These are phyloP conservation scores for Cubamyces sp. DNA, from an alignment of 768 basidiomycete genomes.

Conservation along the genomic window DNA sequence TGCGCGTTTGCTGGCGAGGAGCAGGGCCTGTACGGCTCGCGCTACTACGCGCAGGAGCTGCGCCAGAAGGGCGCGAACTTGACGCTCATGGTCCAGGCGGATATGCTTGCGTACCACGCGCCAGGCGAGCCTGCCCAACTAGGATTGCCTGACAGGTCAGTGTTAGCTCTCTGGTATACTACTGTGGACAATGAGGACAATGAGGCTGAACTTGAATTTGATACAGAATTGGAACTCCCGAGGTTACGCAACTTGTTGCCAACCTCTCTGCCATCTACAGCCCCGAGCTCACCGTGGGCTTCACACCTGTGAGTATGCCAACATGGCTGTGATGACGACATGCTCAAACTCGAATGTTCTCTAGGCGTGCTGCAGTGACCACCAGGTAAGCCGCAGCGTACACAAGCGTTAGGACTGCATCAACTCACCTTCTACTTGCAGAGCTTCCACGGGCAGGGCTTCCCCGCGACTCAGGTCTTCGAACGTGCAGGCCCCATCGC, in stretches of 20 bases:
- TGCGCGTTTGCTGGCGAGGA: conserved; percentile 91
- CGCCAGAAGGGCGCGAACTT: conserved; percentile 63
- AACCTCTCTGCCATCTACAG: conserved; percentile 81
- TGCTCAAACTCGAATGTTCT: not conserved
- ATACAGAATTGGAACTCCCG: conserved; percentile 74
- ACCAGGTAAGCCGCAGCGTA: conserved; percentile 57
- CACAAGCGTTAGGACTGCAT: not conserved
- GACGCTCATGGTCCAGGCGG: conserved; percentile 86
- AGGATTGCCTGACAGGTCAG: conserved; percentile 73
- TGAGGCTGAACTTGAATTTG: not conserved
- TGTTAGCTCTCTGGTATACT: conserved; percentile 11
- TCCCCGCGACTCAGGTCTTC: conserved; percentile 85
- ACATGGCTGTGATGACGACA: not conserved
- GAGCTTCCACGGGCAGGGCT: conserved; percentile 84
- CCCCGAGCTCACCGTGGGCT: conserved; percentile 75
- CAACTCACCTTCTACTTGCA: conserved; percentile 32
- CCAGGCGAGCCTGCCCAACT: conserved; percentile 82
- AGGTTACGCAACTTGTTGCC: conserved; percentile 73
- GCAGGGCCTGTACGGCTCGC: conserved; percentile 82
- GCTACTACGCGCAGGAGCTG: conserved; percentile 78
- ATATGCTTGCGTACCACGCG: conserved; percentile 88
- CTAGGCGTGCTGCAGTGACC: conserved; percentile 91
- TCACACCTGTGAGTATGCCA: conserved; percentile 52
- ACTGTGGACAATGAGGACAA: not conserved
- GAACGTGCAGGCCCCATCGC: conserved; percentile 85